Evolutionary conservation across 352 stramenopile species (phyloP).

Genomic region (Globisporangium cederbergense): DNA sequence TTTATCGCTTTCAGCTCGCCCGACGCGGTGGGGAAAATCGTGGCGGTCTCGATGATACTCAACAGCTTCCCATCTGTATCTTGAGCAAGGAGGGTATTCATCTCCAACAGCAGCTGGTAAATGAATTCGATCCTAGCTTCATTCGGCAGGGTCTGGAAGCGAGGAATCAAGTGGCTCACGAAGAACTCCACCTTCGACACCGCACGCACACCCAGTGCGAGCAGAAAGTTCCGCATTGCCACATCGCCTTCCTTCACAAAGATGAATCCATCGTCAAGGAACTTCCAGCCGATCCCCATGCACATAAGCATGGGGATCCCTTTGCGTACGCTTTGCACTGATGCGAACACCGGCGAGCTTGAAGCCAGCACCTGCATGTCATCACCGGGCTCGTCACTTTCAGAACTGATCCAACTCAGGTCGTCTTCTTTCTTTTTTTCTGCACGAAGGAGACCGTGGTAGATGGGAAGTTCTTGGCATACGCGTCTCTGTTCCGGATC

Average conservation of each 20-base stretch:
- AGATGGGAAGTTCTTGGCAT: slow-evolving; percentile 48
- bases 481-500: slow-evolving; percentile 27
- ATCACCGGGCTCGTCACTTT: slow-evolving; percentile 11
- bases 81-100: slow-evolving; percentile 33
- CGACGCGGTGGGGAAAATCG: slow-evolving; percentile 57
- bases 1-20: slow-evolving; percentile 54
- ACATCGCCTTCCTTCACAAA: slow-evolving; percentile 42
- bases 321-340: slow-evolving; percentile 23
- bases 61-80: slow-evolving; percentile 39
- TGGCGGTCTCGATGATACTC: slow-evolving; percentile 37
- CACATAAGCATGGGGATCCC: slow-evolving; percentile 26
- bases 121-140: slow-evolving; percentile 36
- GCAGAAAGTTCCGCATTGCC: slow-evolving; percentile 26
- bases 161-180: slow-evolving; percentile 42
- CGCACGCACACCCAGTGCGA: slow-evolving; percentile 26
- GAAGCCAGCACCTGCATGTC: slow-evolving; percentile 1
- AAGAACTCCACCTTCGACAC: slow-evolving; percentile 56
- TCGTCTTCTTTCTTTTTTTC: slow-evolving; percentile 16
- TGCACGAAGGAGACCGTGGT: slow-evolving; percentile 29
- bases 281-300: slow-evolving; percentile 36
- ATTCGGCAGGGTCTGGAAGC: slow-evolving; percentile 31
- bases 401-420: slow-evolving; percentile 22
- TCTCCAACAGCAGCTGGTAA: slow-evolving; percentile 41
- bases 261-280: slow-evolving; percentile 52
- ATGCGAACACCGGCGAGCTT: slow-evolving; percentile 27